These are phyloP conservation scores for Phalaenopsis aphrodite DNA, from an alignment of 106 monocot species.

Conservation along the genomic window DNA sequence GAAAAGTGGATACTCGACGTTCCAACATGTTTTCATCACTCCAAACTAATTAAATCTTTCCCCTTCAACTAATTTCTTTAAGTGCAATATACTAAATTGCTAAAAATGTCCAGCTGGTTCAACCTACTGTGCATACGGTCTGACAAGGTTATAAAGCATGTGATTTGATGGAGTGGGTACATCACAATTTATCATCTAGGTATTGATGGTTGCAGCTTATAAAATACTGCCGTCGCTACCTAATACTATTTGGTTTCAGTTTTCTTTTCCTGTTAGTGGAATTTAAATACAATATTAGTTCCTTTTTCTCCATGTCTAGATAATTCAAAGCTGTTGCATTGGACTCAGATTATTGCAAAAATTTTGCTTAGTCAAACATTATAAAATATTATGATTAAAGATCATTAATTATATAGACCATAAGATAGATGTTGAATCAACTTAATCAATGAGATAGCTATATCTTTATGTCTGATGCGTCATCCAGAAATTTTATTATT, in stretches of 20 bases:
- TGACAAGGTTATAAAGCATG: not conserved
- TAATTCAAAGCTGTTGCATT: not conserved
- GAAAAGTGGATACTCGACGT: not conserved
- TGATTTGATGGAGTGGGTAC: not conserved
- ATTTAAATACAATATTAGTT: not conserved
- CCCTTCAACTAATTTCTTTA: not conserved
- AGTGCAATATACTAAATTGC: not conserved
- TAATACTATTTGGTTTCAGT: not conserved
- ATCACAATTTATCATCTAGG: not conserved
- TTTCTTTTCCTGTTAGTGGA: not conserved
- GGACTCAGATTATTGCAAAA: not conserved
- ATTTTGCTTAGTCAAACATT: not conserved
- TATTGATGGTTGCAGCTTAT: not conserved
- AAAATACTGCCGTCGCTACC: conserved; percentile 2
- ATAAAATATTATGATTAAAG: too few relatives aligned
- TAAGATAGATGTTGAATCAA: too few relatives aligned
- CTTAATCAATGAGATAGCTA: too few relatives aligned
- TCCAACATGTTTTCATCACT: not conserved
- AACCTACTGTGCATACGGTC: not conserved
- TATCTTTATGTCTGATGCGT: too few relatives aligned
- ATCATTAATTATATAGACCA: too few relatives aligned
- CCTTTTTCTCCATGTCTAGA: not conserved
- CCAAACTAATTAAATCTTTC: not conserved
- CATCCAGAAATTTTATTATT: too few relatives aligned
- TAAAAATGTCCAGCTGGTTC: not conserved